Conservation (phyloP, 768 basidiomycete species). For the Polyporus arcularius region DNA sequence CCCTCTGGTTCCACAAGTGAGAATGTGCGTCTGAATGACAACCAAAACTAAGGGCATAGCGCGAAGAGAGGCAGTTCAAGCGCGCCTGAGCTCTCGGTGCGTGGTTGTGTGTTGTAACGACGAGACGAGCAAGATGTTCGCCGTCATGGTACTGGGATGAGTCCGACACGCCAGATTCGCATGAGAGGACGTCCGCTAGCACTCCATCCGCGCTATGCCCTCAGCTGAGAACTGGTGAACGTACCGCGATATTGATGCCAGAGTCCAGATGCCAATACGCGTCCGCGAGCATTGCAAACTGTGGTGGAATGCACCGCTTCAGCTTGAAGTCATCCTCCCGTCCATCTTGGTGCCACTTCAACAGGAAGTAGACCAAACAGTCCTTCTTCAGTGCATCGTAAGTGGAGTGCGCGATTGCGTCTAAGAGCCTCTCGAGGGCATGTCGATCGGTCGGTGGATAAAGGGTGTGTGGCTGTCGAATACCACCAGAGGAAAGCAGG, state of each 20-base stretch:
- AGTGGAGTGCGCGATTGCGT: slow-evolving; percentile 56
- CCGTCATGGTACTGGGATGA: too few relatives aligned
- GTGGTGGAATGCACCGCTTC: slow-evolving; percentile 69
- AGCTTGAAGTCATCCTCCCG: slow-evolving; percentile 52
- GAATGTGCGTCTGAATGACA: too few relatives aligned
- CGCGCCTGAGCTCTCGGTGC: not conserved
- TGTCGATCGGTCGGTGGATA: slow-evolving; percentile 67
- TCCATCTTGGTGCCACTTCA: slow-evolving; percentile 77
- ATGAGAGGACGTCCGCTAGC: not conserved
- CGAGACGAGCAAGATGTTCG: too few relatives aligned
- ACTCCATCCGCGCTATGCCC: not conserved
- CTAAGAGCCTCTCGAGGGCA: slow-evolving; percentile 57
- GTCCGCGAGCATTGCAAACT: slow-evolving; percentile 74
- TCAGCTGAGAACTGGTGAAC: slow-evolving; percentile 30
- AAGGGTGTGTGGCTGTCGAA: slow-evolving; percentile 57
- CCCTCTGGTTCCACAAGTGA: slow-evolving; percentile 45
- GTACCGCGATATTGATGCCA: slow-evolving; percentile 62
- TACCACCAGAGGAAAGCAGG: slow-evolving; percentile 63
- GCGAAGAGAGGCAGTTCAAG: too few relatives aligned
- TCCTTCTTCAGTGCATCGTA: slow-evolving; percentile 82
- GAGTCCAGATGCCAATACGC: slow-evolving; percentile 85
- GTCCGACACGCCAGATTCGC: not conserved
- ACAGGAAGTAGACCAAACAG: slow-evolving; percentile 76
- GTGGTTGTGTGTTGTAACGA: not conserved
- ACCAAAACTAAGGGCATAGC: too few relatives aligned